These are phyloP conservation scores for Akanthomyces dipterigenus DNA, from an alignment of 2,329 filamentous ascomycete genomes.

Conservation along the genomic window DNA sequence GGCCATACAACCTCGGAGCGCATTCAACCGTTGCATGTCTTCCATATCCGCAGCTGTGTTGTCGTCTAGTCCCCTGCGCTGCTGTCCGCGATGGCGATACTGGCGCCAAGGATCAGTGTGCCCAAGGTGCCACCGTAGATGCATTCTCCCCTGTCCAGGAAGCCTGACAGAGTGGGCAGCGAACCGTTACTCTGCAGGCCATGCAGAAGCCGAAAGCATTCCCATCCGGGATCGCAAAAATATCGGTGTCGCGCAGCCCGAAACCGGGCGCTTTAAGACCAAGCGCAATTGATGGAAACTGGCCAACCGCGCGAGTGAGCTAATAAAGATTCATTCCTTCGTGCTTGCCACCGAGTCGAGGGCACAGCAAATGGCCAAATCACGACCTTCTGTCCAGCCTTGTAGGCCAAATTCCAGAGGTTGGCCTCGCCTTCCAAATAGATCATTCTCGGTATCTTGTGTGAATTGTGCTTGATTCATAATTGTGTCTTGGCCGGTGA, in stretches of 20 bases:
- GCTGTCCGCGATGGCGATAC: conserved; percentile 9
- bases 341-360: not conserved
- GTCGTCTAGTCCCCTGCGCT: not conserved
- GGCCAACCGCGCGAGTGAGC: not conserved
- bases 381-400: not conserved
- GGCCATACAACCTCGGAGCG: not conserved
- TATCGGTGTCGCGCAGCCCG: conserved; percentile 1
- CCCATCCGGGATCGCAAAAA: conserved; percentile 4
- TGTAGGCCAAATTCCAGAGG: not conserved
- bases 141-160: not conserved
- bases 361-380: conserved; percentile 2
- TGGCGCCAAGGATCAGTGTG: not conserved
- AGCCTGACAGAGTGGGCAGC: not conserved
- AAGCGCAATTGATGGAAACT: not conserved
- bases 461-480: not conserved
- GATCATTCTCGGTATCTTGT: not conserved
- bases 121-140: conserved; percentile 1
- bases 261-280: not conserved
- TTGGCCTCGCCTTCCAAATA: conserved; percentile 1
- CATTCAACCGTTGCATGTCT: not conserved
- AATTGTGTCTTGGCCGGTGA: not conserved
- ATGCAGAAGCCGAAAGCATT: conserved; percentile 9
- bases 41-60: not conserved
- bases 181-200: not conserved
- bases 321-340: not conserved